phyloP scores from a whole-genome alignment of 2,329 filamentous ascomycete genomes.

The Microsporum ferrugineum region DNA sequence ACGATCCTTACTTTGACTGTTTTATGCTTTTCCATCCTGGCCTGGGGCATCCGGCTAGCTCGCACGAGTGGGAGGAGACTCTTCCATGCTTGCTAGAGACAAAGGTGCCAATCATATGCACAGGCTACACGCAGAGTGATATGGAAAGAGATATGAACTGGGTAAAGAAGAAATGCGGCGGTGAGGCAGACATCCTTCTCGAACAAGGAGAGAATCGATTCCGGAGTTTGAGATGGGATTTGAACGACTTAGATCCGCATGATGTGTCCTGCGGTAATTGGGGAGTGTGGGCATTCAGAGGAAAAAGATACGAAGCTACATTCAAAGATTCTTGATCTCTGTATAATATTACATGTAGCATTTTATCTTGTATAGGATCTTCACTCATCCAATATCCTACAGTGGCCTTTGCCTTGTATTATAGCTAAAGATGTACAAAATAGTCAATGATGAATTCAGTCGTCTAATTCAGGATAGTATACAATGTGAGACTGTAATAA shows the following conservation, averaged over 20 bases:
- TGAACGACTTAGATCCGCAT: slow-evolving; percentile 90
- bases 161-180: slow-evolving; percentile 71
- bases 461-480: background rate
- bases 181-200: slow-evolving; percentile 85
- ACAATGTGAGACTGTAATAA: background rate
- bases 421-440: background rate
- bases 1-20: slow-evolving; percentile 96
- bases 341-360: background rate
- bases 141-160: slow-evolving; percentile 87
- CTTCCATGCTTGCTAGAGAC: slow-evolving; percentile 84
- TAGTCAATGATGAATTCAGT: background rate
- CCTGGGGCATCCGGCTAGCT: slow-evolving; percentile 82
- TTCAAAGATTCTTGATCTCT: slow-evolving; percentile 19
- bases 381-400: slow-evolving; percentile 5
- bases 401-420: background rate
- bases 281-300: slow-evolving; percentile 93
- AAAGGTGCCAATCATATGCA: slow-evolving; percentile 87
- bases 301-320: slow-evolving; percentile 53
- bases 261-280: slow-evolving; percentile 94
- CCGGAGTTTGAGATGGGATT: slow-evolving; percentile 86
- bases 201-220: slow-evolving; percentile 91
- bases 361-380: background rate
- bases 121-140: slow-evolving; percentile 90
- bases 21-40: slow-evolving; percentile 97
- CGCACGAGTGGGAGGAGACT: slow-evolving; percentile 88